phyloP scores from a whole-genome alignment of 83 land plant genomes.

The Picea abies region DNA sequence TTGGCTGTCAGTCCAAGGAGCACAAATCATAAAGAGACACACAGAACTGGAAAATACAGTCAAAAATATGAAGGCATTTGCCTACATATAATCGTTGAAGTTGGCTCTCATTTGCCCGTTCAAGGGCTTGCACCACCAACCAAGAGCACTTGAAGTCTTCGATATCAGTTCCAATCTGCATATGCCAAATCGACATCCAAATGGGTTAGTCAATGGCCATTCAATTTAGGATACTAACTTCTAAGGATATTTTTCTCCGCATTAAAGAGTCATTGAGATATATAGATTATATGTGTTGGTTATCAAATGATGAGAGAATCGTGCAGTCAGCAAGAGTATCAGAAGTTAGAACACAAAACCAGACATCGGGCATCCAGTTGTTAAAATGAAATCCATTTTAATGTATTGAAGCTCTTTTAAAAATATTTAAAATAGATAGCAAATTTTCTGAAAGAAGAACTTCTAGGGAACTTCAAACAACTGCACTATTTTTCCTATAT shows the following conservation, averaged over 20 bases:
- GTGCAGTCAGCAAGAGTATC: background rate
- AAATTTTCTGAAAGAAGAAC: background rate
- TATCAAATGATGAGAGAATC: background rate
- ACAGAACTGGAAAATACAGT: background rate
- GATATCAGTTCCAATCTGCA: slow-evolving; percentile 97
- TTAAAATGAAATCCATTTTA: background rate
- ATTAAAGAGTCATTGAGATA: background rate
- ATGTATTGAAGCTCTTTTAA: background rate
- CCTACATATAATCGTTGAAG: slow-evolving; percentile 62
- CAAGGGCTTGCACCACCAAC: slow-evolving; percentile 95
- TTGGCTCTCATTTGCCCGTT: slow-evolving; percentile 72
- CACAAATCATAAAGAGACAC: background rate
- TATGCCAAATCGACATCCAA: too few species aligned
- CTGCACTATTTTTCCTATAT: too few species aligned
- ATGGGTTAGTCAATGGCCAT: background rate
- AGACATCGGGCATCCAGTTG: background rate
- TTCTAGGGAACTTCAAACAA: background rate
- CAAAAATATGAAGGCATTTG: background rate
- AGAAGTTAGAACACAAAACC: background rate
- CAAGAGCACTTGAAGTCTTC: slow-evolving; percentile 99
- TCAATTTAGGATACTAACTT: background rate
- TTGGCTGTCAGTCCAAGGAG: background rate
- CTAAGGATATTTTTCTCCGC: background rate
- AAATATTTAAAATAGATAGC: background rate
- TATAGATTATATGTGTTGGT: background rate